A percentile compares a stretch with the other conserved stretches of the same genome.
These are phyloP conservation scores for Heritiera littoralis DNA, from an alignment of 345 rosid genomes.

Conservation along the genomic window DNA sequence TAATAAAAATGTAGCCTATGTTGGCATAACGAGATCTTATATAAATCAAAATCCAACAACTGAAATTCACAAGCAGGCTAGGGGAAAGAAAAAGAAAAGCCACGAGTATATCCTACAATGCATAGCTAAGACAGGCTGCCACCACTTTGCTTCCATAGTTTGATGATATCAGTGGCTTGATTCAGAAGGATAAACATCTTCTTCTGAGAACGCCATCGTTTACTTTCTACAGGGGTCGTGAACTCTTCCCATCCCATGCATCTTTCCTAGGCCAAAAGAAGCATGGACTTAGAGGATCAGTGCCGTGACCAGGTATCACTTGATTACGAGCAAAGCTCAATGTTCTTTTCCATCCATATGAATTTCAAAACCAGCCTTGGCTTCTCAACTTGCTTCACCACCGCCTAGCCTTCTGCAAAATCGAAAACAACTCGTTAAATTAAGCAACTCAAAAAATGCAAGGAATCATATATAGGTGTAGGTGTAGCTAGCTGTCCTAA, in stretches of 20 bases:
- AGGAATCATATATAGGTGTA: background rate
- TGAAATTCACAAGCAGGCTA: background rate
- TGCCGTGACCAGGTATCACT: slow-evolving; percentile 67
- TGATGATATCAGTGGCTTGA: slow-evolving; percentile 84
- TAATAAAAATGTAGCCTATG: background rate
- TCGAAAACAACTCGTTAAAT: background rate
- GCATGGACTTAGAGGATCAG: slow-evolving; percentile 74
- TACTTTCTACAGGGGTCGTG: slow-evolving; percentile 65
- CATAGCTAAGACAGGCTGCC: slow-evolving; percentile 46
- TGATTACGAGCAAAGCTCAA: slow-evolving; percentile 75
- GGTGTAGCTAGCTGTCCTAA: background rate
- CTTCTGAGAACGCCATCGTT: slow-evolving; percentile 82
- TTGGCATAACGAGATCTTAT: background rate
- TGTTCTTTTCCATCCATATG: slow-evolving; percentile 91
- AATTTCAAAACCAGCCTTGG: slow-evolving; percentile 71
- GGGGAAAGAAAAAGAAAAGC: background rate
- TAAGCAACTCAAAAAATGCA: background rate
- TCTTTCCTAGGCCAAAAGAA: slow-evolving; percentile 84
- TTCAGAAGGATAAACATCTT: slow-evolving; percentile 79
- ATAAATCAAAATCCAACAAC: background rate
- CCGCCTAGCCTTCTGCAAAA: slow-evolving; percentile 39
- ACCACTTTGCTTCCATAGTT: slow-evolving; percentile 89
- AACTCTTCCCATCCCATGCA: slow-evolving; percentile 96
- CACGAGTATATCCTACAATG: background rate
- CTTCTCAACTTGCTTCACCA: slow-evolving; percentile 52